Evolutionary conservation across 768 basidiomycete species (phyloP).

Genomic region (Tricholoma bakamatsutake): DNA sequence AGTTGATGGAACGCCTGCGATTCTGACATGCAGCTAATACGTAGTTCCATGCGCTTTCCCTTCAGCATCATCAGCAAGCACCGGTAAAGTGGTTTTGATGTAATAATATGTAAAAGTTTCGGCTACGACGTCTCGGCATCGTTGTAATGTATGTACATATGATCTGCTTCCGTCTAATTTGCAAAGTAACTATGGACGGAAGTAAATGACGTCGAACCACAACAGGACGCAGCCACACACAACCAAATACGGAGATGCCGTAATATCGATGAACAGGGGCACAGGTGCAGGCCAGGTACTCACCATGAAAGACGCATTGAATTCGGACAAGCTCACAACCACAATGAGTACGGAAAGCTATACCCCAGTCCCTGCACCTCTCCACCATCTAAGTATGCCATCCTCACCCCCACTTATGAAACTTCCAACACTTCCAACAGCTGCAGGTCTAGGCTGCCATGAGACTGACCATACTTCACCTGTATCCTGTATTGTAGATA

Average conservation of each 20-base stretch:
- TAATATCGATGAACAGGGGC: too few relatives aligned
- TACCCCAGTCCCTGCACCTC: slow-evolving; percentile 47
- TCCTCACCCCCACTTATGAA: slow-evolving; percentile 77
- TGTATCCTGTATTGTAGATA: slow-evolving; percentile 72
- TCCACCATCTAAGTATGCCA: slow-evolving; percentile 72
- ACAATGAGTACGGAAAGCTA: slow-evolving; percentile 3
- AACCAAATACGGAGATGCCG: slow-evolving; percentile 4
- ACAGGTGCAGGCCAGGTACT: too few relatives aligned
- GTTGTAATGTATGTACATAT: not conserved
- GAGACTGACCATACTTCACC: slow-evolving; percentile 83
- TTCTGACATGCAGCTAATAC: slow-evolving; percentile 12
- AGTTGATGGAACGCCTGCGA: slow-evolving; percentile 27
- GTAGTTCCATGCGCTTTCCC: not conserved
- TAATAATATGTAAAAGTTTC: not conserved
- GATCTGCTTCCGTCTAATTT: not conserved
- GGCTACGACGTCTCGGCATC: not conserved
- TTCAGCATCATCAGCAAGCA: not conserved
- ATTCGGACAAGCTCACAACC: too few relatives aligned
- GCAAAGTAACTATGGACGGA: slow-evolving; percentile 18
- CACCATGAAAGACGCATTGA: too few relatives aligned
- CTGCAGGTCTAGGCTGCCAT: slow-evolving; percentile 64
- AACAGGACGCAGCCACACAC: slow-evolving; percentile 17
- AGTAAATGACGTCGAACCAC: slow-evolving; percentile 25
- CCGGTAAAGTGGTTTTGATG: not conserved
- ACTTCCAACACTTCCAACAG: slow-evolving; percentile 49